Conservation (phyloP, 2,329 filamentous ascomycete genomes). For the Trichoderma koningiopsis region DNA sequence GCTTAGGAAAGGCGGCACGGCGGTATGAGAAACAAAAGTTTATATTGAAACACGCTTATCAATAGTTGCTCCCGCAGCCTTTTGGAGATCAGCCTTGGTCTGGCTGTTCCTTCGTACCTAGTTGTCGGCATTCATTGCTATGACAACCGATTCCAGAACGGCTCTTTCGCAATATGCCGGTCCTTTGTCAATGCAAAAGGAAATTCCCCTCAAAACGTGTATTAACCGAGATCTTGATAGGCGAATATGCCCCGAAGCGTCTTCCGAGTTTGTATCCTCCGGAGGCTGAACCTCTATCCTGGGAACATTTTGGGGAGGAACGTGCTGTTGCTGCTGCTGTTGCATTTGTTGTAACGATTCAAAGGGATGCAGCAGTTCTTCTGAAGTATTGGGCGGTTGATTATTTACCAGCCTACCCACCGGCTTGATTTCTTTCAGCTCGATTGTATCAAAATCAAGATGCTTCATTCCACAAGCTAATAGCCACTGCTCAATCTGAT, state of each 20-base stretch:
- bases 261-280: not conserved
- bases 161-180: slow-evolving; percentile 8
- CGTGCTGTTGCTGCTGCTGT: not conserved
- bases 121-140: not conserved
- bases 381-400: not conserved
- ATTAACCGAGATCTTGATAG: slow-evolving; percentile 9
- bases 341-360: not conserved
- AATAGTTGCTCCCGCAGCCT: not conserved
- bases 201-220: slow-evolving; percentile 9
- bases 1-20: not conserved
- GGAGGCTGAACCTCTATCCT: not conserved
- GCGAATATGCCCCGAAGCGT: not conserved
- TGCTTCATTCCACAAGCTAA: slow-evolving; percentile 12
- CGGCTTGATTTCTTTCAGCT: slow-evolving; percentile 5
- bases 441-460: not conserved
- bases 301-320: not conserved
- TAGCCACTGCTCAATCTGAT: slow-evolving; percentile 20
- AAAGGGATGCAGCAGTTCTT: not conserved
- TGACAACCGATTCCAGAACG: not conserved
- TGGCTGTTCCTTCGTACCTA: not conserved
- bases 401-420: not conserved
- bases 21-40: not conserved
- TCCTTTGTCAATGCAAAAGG: slow-evolving; percentile 20
- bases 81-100: not conserved
- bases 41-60: not conserved